phyloP scores from a whole-genome alignment of 2,329 filamentous ascomycete genomes.

The Calonectria leucothoes region DNA sequence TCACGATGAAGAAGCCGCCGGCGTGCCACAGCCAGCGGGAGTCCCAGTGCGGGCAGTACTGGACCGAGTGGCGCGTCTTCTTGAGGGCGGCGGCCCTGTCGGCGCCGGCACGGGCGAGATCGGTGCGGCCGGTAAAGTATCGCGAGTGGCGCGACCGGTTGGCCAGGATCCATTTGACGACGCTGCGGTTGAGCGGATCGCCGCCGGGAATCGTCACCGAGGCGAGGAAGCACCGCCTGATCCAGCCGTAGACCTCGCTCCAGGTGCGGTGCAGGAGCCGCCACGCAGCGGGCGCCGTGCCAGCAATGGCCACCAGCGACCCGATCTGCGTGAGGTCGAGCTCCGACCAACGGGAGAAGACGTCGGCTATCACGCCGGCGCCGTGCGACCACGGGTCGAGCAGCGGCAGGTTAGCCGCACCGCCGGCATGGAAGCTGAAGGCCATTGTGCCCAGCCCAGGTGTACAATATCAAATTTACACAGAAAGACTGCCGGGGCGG shows the following conservation, averaged over 20 bases:
- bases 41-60: conserved; percentile 59
- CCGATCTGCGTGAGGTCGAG: conserved; percentile 59
- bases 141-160: conserved; percentile 53
- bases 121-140: conserved; percentile 58
- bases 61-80: conserved; percentile 54
- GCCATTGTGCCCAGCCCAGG: conserved; percentile 29
- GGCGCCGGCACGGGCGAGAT: conserved; percentile 45
- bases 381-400: conserved; percentile 47
- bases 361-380: conserved; percentile 49
- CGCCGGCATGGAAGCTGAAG: conserved; percentile 36
- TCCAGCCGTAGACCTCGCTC: conserved; percentile 52
- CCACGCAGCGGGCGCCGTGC: conserved; percentile 54
- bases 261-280: conserved; percentile 50
- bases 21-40: conserved; percentile 62
- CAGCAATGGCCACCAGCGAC: conserved; percentile 57
- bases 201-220: conserved; percentile 56
- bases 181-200: conserved; percentile 58
- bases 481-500: neutral
- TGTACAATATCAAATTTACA: neutral
- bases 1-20: conserved; percentile 57
- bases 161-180: conserved; percentile 58
- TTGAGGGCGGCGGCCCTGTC: conserved; percentile 55
- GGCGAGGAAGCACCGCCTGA: conserved; percentile 56
- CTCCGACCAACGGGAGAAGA: conserved; percentile 55
- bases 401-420: conserved; percentile 29